Evolutionary conservation across 495 filamentous ascomycete genomes (phyloP).

Genomic region (Cairneyella variabilis): DNA sequence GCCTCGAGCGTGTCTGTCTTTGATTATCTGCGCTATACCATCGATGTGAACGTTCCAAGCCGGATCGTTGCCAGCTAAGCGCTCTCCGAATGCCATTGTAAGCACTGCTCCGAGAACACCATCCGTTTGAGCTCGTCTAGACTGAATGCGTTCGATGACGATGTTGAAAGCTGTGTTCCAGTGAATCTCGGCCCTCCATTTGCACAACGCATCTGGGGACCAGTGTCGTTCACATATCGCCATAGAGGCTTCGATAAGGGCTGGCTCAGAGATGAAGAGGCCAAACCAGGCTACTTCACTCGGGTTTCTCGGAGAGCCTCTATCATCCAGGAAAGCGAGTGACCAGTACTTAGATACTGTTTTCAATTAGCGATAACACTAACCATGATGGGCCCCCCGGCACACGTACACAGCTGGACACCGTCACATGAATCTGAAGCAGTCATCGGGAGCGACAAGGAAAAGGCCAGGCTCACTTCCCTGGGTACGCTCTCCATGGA

Average conservation of each 20-base stretch:
- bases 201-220: constrained; percentile 28
- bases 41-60: constrained; percentile 30
- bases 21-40: constrained; percentile 24
- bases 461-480: no score
- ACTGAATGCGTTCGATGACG: constrained; percentile 20
- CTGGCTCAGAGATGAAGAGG: neutral
- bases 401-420: neutral
- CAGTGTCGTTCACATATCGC: constrained; percentile 3
- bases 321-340: neutral
- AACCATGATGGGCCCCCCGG: neutral
- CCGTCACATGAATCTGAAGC: neutral
- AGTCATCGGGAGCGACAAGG: neutral
- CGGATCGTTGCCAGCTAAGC: constrained; percentile 12
- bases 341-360: neutral
- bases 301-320: neutral
- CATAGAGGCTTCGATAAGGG: constrained; percentile 15
- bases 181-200: constrained; percentile 23
- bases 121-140: constrained; percentile 18
- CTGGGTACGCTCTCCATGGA: no score
- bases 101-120: constrained; percentile 25
- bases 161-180: constrained; percentile 7
- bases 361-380: neutral
- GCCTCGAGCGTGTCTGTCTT: constrained; percentile 18
- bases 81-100: constrained; percentile 29
- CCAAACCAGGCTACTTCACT: neutral